Percentiles rank a stretch among this genome's conserved stretches.
Evolutionary conservation across 208 protist species (phyloP).

Genomic region (Leishmania major): DNA sequence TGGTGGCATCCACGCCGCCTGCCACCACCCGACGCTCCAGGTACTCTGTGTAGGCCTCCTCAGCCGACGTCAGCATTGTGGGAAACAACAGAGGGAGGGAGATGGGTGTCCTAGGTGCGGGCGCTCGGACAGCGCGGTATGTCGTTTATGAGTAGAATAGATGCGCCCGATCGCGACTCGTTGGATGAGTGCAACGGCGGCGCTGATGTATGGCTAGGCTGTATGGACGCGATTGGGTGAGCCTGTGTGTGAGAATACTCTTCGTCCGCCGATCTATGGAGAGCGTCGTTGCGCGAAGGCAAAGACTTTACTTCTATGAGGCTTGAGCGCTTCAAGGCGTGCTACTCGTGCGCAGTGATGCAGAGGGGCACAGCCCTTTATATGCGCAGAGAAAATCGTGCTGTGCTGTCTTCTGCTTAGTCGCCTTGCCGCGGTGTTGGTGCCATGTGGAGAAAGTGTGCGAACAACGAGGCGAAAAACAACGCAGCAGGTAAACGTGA

Average conservation of each 20-base stretch:
- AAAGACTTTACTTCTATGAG: background rate
- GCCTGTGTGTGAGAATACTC: background rate
- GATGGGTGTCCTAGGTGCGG: background rate
- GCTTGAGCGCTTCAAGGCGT: background rate
- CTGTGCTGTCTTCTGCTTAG: background rate
- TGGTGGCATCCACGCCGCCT: constrained; percentile 38
- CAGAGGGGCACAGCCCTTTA: background rate
- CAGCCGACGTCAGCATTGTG: constrained; percentile 42
- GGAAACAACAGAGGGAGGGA: background rate
- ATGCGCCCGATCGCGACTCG: background rate
- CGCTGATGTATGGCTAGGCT: background rate
- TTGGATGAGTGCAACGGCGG: background rate
- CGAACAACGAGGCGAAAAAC: too few relatives aligned
- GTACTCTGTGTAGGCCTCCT: constrained; percentile 65
- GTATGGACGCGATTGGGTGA: background rate
- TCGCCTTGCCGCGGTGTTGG: background rate
- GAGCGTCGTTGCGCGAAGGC: background rate
- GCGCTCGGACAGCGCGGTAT: background rate
- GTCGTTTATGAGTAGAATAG: background rate
- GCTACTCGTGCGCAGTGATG: background rate
- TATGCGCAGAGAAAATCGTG: background rate
- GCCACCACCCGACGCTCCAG: constrained; percentile 33
- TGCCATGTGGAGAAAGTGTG: background rate
- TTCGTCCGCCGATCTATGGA: background rate
- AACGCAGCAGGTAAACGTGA: background rate